Base-by-base conservation (phyloP, 192 early-diverging fungal genomes). In the Dimargaris cristalligena region DNA sequence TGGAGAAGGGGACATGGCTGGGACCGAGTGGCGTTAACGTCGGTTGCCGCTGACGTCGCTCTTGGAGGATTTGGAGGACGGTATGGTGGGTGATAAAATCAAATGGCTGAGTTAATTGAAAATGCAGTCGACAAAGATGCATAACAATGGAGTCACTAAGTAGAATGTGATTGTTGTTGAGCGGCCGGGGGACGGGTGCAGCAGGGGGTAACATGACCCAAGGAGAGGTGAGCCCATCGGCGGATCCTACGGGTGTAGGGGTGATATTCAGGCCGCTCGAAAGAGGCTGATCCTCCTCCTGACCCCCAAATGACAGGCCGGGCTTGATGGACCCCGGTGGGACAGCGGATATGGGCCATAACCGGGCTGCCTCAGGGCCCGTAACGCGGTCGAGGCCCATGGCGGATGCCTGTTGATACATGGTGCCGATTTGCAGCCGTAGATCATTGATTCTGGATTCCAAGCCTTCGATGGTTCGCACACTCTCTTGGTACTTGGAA, bases 401-500 rank as follows among this genome's bases (percentile, higher is more conserved):
- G 46, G 3, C 25, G 46, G 46, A 47, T 22, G 46, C 46, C 46
- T 47, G 46, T 22, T 25, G 46, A 25, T 18, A 47, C 46, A 47
- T 22, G 46, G 25, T 18, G 20, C 25, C 46, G 46, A 47, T 47
- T 47, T 47, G 20, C 20, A 18, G 20, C 25, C 25, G n/a, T 25
- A 47, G 46, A 25, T 18, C 20, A 18, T 47, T 47, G 46, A 47
- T 47, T 47, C 25, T 47, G n/a, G 46, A 47, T 25, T 47, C 46
- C 3, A 47, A 25, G 25, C 3, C 25, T 25, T 47, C 46, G 25
- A 47, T 47, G 46, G 46, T 47, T 22, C 46, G 46, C 25, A 47
- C 46, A 47, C 46, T 47, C 25, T 47, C n/a, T 18, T 47, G n/a
- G 6, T 22, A 47, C 25, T 47, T 47, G 46, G n/a, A n/a, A n/a